These are phyloP conservation scores for Mrakia frigida DNA, from an alignment of 768 basidiomycete genomes.

Conservation along the genomic window DNA sequence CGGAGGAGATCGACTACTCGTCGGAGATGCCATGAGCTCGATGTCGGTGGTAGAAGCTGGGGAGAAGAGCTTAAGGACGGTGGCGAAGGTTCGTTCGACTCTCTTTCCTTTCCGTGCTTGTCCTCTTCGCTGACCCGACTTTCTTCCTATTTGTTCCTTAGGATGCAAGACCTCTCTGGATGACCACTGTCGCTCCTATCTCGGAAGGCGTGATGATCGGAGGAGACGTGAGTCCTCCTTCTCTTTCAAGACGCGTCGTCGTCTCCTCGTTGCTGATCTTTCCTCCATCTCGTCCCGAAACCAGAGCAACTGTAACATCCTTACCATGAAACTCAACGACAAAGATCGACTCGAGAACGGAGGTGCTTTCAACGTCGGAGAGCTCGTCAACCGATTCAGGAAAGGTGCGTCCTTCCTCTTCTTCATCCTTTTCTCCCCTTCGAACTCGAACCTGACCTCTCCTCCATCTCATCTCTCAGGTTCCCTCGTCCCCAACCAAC, in stretches of 20 bases:
- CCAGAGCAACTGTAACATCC: constrained; percentile 61
- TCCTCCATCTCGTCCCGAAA: constrained; percentile 44
- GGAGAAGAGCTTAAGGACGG: neutral
- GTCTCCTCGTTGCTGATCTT: constrained; percentile 24
- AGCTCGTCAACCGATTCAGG: constrained; percentile 66
- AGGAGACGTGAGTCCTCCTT: constrained; percentile 59
- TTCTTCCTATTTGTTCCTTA: neutral
- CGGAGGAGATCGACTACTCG: constrained; percentile 51
- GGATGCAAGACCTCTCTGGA: constrained; percentile 56
- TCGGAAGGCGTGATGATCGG: constrained; percentile 59
- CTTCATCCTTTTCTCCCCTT: neutral
- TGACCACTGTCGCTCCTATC: constrained; percentile 59
- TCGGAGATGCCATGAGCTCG: constrained; percentile 77
- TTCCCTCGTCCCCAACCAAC: constrained; percentile 50
- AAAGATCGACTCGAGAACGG: constrained; percentile 54
- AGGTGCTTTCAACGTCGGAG: constrained; percentile 69
- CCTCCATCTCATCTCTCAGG: constrained; percentile 48
- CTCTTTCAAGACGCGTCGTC: constrained; percentile 30
- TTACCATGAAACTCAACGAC: constrained; percentile 49
- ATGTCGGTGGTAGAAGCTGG: constrained; percentile 59
- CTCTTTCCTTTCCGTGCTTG: neutral
- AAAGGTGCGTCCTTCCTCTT: constrained; percentile 32
- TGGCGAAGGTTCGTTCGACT: constrained; percentile 16
- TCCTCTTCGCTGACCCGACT: neutral
- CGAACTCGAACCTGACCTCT: constrained; percentile 45